Evolutionary conservation across 2,329 filamentous ascomycete genomes (phyloP), one percentile per base, ranked within the genome.

Genomic region (Thermomyces lanuginosus): DNA sequence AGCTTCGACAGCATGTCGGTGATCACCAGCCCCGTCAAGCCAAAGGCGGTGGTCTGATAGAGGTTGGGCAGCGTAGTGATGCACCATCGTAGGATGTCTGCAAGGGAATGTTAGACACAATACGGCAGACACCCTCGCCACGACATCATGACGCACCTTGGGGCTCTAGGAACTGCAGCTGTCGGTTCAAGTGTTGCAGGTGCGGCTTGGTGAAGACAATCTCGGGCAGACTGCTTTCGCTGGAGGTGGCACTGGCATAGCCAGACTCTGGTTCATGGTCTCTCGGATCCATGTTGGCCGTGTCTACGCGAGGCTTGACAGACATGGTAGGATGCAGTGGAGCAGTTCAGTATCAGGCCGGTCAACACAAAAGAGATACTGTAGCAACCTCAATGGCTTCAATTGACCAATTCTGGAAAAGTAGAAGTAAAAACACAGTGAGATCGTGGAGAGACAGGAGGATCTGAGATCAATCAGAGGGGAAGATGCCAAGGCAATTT

Each of bases 21-120:
- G 33, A 78, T 83, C 38, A 74, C 80, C 17, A 89, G 71, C 22
- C 81, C 81, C 2, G 78, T 80, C 35, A 86, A 58, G 28, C 79
- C 79, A 47, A 86, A 86, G 30, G 80, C 79, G 8, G 80, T 86
- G 22, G 78, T 81, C 56, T 89, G 80, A 60, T 72, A 93, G 22
- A 95, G 71, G 49, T 77, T 77, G 44, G 89, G 89, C 44, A 98
- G 76, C 42, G 86, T 77, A 42, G 79, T 75, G 49, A 86, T 78
- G 64, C 76, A 82, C 78, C 92, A 93, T 58, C 74, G 76, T 34
- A 98, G 69, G 43, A 95, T 77, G 38, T 93, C 86, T 66, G 20
- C 14, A 30, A 18, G 14, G 21, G 3, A 15, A 13, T 16, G 27
- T 34, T 24, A 41, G 34, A 12, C 15, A 13, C 15, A 18, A 15